These are phyloP conservation scores for Zygosaccharomyces pseudobailii DNA, from an alignment of 1,139 yeast species.

Conservation along the genomic window DNA sequence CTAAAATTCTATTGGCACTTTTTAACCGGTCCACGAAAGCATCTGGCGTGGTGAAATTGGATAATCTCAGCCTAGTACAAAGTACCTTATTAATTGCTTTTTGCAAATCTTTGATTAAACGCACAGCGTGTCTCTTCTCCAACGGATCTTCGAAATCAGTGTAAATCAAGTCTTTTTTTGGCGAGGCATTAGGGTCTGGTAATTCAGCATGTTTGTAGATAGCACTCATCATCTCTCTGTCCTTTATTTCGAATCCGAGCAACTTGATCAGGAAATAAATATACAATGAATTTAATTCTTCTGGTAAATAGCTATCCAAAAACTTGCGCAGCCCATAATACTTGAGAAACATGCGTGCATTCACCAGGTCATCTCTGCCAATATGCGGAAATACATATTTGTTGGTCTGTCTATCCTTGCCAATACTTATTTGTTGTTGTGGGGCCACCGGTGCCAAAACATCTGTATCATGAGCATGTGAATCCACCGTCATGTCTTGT, in stretches of 20 bases:
- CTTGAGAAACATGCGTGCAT: constrained; percentile 57
- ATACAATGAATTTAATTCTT: constrained; percentile 51
- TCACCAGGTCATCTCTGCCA: constrained; percentile 40
- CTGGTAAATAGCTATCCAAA: constrained; percentile 56
- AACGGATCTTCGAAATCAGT: constrained; percentile 35
- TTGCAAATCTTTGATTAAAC: constrained; percentile 49
- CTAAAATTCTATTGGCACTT: constrained; percentile 59
- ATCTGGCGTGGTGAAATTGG: constrained; percentile 53
- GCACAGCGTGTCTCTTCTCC: constrained; percentile 43
- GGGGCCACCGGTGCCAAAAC: constrained; percentile 16
- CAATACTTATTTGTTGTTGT: constrained; percentile 22
- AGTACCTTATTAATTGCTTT: constrained; percentile 58
- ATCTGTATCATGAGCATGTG: constrained; percentile 5
- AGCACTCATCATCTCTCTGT: constrained; percentile 38
- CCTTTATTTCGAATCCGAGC: constrained; percentile 50
- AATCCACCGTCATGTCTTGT: background rate
- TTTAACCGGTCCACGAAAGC: constrained; percentile 52
- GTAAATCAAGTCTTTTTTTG: constrained; percentile 14
- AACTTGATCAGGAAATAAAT: constrained; percentile 45
- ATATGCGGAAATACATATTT: constrained; percentile 35
- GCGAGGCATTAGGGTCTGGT: constrained; percentile 15
- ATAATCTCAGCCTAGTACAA: constrained; percentile 49
- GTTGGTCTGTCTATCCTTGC: constrained; percentile 26
- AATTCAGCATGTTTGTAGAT: constrained; percentile 34
- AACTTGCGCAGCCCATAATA: constrained; percentile 56